phyloP scores from a whole-genome alignment of 2,329 filamentous ascomycete genomes.

The Ophidiomyces ophidiicola region DNA sequence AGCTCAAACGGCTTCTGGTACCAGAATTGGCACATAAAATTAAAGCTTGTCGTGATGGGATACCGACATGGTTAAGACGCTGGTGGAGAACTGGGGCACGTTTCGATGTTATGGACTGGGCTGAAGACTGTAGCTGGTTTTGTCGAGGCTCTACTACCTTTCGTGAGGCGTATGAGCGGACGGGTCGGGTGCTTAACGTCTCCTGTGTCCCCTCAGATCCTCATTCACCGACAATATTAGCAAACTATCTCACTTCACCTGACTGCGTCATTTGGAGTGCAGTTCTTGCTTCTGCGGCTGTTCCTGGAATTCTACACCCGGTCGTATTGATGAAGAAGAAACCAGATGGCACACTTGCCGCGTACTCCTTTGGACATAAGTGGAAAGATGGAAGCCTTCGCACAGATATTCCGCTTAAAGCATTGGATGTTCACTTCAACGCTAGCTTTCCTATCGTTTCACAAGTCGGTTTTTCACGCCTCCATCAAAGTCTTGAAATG shows the following conservation, averaged over 20 bases:
- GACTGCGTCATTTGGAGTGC: constrained; percentile 99
- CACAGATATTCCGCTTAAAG: constrained; percentile 90
- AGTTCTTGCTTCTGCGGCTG: constrained; percentile 84
- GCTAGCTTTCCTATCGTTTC: constrained; percentile 91
- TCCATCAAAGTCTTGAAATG: background rate
- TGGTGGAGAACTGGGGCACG: constrained; percentile 91
- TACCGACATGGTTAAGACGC: constrained; percentile 61
- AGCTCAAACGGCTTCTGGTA: constrained; percentile 71
- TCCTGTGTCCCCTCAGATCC: constrained; percentile 92
- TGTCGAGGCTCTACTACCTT: constrained; percentile 86
- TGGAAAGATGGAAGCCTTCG: constrained; percentile 96
- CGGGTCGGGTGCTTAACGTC: constrained; percentile 88
- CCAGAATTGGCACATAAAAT: constrained; percentile 78
- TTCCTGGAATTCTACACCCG: constrained; percentile 90
- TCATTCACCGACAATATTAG: constrained; percentile 80
- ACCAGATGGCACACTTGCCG: constrained; percentile 60
- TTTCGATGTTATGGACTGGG: constrained; percentile 92
- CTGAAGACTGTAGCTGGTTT: constrained; percentile 75
- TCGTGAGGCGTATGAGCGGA: constrained; percentile 83
- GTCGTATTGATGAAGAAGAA: constrained; percentile 87
- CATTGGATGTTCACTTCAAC: constrained; percentile 92
- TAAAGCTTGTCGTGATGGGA: constrained; percentile 68
- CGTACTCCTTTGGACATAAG: constrained; percentile 95
- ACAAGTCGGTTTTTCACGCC: constrained; percentile 30
- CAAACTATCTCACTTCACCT: constrained; percentile 87